phyloP scores from a whole-genome alignment of 192 early-diverging fungal genomes.

The Backusella circina region DNA sequence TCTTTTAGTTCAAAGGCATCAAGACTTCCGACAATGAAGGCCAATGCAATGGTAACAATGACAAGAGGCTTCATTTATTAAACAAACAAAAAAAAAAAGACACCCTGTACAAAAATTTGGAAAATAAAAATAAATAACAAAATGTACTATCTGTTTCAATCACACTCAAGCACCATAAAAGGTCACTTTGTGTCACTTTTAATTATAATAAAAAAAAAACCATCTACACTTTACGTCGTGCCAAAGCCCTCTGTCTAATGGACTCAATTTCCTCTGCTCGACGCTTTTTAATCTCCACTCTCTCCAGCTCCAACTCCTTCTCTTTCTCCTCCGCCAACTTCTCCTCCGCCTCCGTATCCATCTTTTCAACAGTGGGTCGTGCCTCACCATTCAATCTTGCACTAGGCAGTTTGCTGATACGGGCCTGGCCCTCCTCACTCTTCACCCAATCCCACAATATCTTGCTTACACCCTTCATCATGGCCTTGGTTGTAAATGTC shows the following conservation, averaged over 20 bases:
- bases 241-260: slow-evolving; percentile 41
- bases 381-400: slow-evolving; percentile 29
- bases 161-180: neutral
- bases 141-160: neutral
- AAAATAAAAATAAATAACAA: neutral
- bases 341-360: slow-evolving; percentile 1
- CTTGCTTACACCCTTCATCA: slow-evolving; percentile 94
- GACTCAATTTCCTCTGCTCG: slow-evolving; percentile 37
- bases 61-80: neutral
- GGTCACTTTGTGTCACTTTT: neutral
- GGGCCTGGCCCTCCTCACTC: slow-evolving; percentile 56
- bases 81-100: neutral
- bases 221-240: slow-evolving; percentile 17
- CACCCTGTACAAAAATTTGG: neutral
- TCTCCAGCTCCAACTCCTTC: slow-evolving; percentile 11
- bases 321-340: neutral
- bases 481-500: slow-evolving; percentile 91
- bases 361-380: slow-evolving; percentile 7
- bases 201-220: neutral
- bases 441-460: slow-evolving; percentile 86
- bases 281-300: slow-evolving; percentile 26
- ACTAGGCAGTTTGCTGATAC: slow-evolving; percentile 15
- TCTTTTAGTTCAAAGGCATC: neutral
- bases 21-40: neutral
- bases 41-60: neutral